phyloP scores from a whole-genome alignment of 176 grass and related monocot genomes.

The Tillandsia leiboldiana region DNA sequence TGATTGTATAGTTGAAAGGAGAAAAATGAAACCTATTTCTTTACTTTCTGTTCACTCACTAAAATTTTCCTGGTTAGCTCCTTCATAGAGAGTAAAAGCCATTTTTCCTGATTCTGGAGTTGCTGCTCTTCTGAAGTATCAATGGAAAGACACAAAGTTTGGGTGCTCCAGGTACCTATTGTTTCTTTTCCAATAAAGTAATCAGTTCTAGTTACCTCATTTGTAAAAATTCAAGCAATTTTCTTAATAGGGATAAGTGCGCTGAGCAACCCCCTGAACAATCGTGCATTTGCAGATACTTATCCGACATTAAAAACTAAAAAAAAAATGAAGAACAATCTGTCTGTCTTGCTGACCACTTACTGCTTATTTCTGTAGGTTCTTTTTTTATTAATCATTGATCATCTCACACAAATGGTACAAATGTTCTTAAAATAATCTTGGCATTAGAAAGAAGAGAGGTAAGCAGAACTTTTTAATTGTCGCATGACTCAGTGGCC shows the following conservation, averaged over 20 bases:
- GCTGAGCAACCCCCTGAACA: too few relatives aligned
- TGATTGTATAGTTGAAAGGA: too few relatives aligned
- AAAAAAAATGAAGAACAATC: not conserved
- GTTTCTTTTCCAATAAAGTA: not conserved
- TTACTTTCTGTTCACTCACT: not conserved
- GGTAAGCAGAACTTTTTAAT: too few relatives aligned
- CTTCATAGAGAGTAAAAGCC: conserved; percentile 58
- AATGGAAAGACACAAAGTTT: conserved; percentile 79
- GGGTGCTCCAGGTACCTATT: conserved; percentile 61
- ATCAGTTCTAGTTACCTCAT: too few relatives aligned
- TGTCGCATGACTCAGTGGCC: too few relatives aligned
- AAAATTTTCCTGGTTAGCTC: not conserved
- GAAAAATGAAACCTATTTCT: too few relatives aligned
- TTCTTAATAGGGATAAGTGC: too few relatives aligned
- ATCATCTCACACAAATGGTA: not conserved
- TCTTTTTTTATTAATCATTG: not conserved
- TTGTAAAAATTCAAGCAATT: too few relatives aligned
- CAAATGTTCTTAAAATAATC: too few relatives aligned
- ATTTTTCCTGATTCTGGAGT: conserved; percentile 90
- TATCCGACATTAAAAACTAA: not conserved
- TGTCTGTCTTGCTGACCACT: not conserved
- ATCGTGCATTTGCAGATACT: too few relatives aligned
- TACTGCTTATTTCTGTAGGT: not conserved
- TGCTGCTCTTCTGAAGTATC: conserved; percentile 83
- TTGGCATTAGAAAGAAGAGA: too few relatives aligned